phyloP scores from a whole-genome alignment of 148 eudicot species.

The Amaranthus palmeri region DNA sequence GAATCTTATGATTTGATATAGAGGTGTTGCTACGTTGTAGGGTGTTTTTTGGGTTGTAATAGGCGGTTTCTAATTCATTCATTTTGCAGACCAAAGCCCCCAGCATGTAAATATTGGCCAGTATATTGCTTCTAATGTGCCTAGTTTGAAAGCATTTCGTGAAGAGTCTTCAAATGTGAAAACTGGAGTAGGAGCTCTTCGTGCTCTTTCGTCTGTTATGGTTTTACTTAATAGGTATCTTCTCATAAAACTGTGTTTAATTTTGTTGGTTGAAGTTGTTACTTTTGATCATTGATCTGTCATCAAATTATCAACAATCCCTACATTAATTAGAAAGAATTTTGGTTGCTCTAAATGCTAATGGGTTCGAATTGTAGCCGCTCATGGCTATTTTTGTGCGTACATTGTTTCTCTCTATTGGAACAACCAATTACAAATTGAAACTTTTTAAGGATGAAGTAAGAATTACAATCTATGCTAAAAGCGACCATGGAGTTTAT shows the following conservation, averaged over 20 bases:
- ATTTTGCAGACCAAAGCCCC: constrained; percentile 65
- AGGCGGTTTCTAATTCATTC: constrained; percentile 8
- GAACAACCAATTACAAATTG: no score
- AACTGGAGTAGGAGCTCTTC: constrained; percentile 49
- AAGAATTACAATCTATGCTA: no score
- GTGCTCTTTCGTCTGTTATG: constrained; percentile 79
- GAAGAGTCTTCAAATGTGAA: constrained; percentile 43
- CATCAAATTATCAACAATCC: not conserved
- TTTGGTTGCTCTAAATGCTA: not conserved
- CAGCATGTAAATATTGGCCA: constrained; percentile 59
- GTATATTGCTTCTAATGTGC: constrained; percentile 63
- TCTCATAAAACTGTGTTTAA: not conserved
- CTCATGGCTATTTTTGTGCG: no score
- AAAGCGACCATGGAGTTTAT: no score
- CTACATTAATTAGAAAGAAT: not conserved
- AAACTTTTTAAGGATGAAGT: no score
- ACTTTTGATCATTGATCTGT: not conserved
- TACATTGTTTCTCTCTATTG: no score
- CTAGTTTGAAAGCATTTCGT: constrained; percentile 56
- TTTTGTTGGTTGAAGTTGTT: not conserved
- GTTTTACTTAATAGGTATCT: constrained; percentile 62
- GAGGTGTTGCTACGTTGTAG: not conserved
- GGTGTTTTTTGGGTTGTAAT: not conserved
- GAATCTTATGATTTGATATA: not conserved
- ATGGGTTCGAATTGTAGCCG: no score